Conservation (phyloP, 768 basidiomycete species). For the Nidula microcarpa region DNA sequence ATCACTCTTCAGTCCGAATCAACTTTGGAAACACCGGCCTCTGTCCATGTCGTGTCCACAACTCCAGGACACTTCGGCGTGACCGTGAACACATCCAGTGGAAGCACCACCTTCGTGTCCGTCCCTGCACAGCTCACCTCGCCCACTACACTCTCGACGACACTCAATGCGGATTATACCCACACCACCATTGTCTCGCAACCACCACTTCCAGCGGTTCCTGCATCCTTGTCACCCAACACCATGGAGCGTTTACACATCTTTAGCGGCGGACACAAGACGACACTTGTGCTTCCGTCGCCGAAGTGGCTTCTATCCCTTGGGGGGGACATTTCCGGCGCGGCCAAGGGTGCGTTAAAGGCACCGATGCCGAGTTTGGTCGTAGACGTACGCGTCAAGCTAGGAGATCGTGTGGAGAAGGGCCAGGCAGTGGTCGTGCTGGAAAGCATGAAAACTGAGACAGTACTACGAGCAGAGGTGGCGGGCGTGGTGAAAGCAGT, state of each 20-base stretch:
- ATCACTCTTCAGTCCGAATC: conserved; percentile 63
- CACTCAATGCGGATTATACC: conserved; percentile 44
- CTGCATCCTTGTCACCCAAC: conserved; percentile 50
- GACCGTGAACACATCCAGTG: conserved; percentile 32
- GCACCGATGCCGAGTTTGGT: conserved; percentile 95
- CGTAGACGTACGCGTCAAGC: conserved; percentile 78
- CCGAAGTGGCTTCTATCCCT: conserved; percentile 70
- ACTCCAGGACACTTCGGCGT: conserved; percentile 51
- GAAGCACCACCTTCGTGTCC: conserved; percentile 36
- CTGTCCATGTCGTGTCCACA: conserved; percentile 34
- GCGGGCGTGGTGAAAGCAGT: conserved; percentile 70
- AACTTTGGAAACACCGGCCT: conserved; percentile 31
- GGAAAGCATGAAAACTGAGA: conserved; percentile 99
- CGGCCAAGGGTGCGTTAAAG: conserved; percentile 61
- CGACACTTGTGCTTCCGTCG: conserved; percentile 61
- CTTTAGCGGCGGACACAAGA: conserved; percentile 62
- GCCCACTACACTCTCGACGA: conserved; percentile 49
- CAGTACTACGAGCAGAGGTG: conserved; percentile 69
- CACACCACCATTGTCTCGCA: conserved; percentile 77
- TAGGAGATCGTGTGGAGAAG: conserved; percentile 75
- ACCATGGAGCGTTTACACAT: conserved; percentile 76
- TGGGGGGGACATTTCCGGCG: conserved; percentile 52
- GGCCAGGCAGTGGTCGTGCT: conserved; percentile 81
- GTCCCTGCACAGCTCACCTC: conserved; percentile 57
- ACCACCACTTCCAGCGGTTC: conserved; percentile 46